phyloP scores from a whole-genome alignment of 805 yeast species.

The Saturnispora sanitii region DNA sequence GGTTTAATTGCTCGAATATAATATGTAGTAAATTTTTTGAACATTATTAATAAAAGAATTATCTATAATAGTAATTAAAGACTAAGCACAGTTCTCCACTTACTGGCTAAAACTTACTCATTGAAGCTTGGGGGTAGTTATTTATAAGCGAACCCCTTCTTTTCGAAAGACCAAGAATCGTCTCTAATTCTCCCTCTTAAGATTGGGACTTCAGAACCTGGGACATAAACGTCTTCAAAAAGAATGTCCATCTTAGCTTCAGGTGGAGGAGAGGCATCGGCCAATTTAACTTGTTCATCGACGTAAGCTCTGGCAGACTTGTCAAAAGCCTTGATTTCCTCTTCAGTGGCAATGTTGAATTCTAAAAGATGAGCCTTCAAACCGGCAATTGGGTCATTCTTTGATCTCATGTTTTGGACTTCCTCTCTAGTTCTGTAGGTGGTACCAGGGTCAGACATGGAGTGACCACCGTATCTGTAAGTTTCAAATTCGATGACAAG shows the following conservation, averaged over 20 bases:
- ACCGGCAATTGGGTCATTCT: constrained; percentile 96
- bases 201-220: constrained; percentile 85
- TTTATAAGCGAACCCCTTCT: constrained; percentile 32
- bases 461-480: constrained; percentile 99
- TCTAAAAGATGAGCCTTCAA: constrained; percentile 81
- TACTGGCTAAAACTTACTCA: too few species aligned
- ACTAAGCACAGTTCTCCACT: too few species aligned
- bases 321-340: constrained; percentile 88
- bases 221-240: constrained; percentile 93
- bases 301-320: constrained; percentile 94
- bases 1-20: too few species aligned
- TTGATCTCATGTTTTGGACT: constrained; percentile 98
- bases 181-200: constrained; percentile 95
- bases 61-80: too few species aligned
- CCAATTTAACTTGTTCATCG: constrained; percentile 87
- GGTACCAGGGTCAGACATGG: constrained; percentile 99
- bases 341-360: constrained; percentile 81
- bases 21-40: too few species aligned
- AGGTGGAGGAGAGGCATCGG: constrained; percentile 91
- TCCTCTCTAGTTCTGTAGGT: constrained; percentile 99
- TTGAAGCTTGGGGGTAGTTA: constrained; percentile 12
- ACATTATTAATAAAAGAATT: too few species aligned
- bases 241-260: constrained; percentile 90
- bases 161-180: constrained; percentile 66
- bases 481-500: constrained; percentile 94